Percentiles rank a stretch among this genome's conserved stretches.
These are phyloP conservation scores for Syzygium aromaticum DNA, from an alignment of 345 rosid genomes.

Conservation along the genomic window DNA sequence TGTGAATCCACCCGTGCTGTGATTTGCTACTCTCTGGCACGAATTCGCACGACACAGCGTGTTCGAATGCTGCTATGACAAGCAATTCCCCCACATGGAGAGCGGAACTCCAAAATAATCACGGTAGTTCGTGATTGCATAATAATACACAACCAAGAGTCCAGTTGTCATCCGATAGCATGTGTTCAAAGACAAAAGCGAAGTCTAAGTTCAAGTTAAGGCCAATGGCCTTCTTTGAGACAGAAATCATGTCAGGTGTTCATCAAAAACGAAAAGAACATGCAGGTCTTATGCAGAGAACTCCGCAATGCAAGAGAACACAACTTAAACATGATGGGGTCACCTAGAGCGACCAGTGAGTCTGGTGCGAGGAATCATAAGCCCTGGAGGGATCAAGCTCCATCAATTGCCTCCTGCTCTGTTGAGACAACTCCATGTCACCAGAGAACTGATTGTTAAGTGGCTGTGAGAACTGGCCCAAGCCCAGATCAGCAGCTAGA, in stretches of 20 bases:
- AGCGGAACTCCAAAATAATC: neutral
- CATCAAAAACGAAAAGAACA: neutral
- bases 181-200: neutral
- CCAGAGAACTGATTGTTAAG: slow-evolving; percentile 27
- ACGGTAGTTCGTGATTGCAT: neutral
- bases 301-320: neutral
- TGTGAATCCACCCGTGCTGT: neutral
- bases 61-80: neutral
- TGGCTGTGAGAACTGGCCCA: slow-evolving; percentile 42
- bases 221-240: neutral
- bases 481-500: slow-evolving; percentile 41
- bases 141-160: neutral
- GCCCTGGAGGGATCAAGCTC: slow-evolving; percentile 48
- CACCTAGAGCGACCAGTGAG: slow-evolving; percentile 60
- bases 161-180: neutral
- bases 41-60: neutral
- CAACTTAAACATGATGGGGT: neutral
- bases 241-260: neutral
- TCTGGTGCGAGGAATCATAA: slow-evolving; percentile 50
- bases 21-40: neutral
- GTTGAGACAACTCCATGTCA: slow-evolving; percentile 48
- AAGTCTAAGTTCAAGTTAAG: neutral
- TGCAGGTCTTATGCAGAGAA: neutral
- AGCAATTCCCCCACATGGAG: neutral
- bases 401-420: slow-evolving; percentile 44